Base-by-base conservation (phyloP, 2,329 filamentous ascomycete genomes). In the Aureobasidium mangrovei region DNA sequence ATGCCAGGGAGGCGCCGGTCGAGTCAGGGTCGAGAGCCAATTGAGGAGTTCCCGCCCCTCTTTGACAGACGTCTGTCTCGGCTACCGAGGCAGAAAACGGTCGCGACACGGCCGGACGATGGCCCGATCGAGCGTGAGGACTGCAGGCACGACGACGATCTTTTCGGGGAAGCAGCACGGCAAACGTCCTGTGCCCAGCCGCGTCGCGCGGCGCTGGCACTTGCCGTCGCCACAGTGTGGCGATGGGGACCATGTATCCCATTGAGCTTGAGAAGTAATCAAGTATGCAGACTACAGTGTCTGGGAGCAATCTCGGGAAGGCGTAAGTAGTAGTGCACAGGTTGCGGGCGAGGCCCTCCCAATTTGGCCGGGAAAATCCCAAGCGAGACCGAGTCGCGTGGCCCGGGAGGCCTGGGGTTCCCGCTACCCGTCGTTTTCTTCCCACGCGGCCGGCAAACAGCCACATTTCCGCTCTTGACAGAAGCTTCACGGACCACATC, bases 31-130 rank as follows among this genome's bases (percentile, higher is more conserved):
- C 35, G 26, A 28, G 6, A 18, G 29, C 31, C 31, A 46, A 32
- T 33, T 33, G 6, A 33, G 32, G 10, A 10, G 32, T 10, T 35
- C 32, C 32, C 32, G 32, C 32, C 32, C 32, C 7, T 35, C 10
- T 35, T 35, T 35, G 32, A 35, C 10, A 27, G 24, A 51, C 9
- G 38, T 51, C 35, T 18, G 27, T 27, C 28, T 26, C 27, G 42
- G 38, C 28, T 51, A 28, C 47, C 47, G 47, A 51, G 29, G 46
- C 38, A 42, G 47, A 28, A 42, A 51, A 51, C 47, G 47, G 47
- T 28, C 12, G 31, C 46, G 36, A 49, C 33, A 36, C 24, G 36
- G 8, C n/a, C 46, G 46, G 46, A 49, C 27, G 39, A 26, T 35
- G n/a, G 18, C 35, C 46, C 46, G 46, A 49, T 27, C 7, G 36